phyloP scores from a whole-genome alignment of 768 basidiomycete species.

The Exidia glandulosa region DNA sequence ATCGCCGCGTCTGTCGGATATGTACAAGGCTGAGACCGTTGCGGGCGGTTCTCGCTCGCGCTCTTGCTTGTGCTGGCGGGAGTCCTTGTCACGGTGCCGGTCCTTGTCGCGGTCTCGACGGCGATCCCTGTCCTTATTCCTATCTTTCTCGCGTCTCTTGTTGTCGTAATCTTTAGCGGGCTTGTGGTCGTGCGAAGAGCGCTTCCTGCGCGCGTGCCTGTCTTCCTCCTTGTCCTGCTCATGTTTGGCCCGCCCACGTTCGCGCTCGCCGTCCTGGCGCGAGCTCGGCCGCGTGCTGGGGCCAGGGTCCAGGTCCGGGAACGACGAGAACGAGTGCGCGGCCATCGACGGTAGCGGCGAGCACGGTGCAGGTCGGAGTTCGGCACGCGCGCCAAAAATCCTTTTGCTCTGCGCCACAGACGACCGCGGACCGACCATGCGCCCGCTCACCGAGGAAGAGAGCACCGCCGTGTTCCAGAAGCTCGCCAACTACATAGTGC shows the following conservation, averaged over 20 bases:
- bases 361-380: background rate
- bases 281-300: constrained; percentile 16
- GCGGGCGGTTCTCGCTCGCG: background rate
- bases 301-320: constrained; percentile 48
- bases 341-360: constrained; percentile 23
- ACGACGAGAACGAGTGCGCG: constrained; percentile 52
- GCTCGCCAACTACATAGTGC: constrained; percentile 90
- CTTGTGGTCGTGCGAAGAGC: constrained; percentile 2
- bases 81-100: constrained; percentile 25
- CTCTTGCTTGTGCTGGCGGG: constrained; percentile 10
- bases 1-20: constrained; percentile 43
- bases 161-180: constrained; percentile 1
- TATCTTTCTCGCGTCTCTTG: background rate
- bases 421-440: constrained; percentile 39
- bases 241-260: constrained; percentile 16
- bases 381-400: background rate
- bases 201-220: constrained; percentile 11
- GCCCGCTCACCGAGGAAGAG: constrained; percentile 93
- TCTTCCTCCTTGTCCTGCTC: constrained; percentile 11
- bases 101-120: constrained; percentile 15
- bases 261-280: constrained; percentile 15
- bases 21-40: background rate
- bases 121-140: background rate
- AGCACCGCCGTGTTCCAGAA: constrained; percentile 94
- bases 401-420: background rate